These are phyloP conservation scores for Oidiodendron maius DNA, from an alignment of 495 filamentous ascomycete species.

Conservation along the genomic window DNA sequence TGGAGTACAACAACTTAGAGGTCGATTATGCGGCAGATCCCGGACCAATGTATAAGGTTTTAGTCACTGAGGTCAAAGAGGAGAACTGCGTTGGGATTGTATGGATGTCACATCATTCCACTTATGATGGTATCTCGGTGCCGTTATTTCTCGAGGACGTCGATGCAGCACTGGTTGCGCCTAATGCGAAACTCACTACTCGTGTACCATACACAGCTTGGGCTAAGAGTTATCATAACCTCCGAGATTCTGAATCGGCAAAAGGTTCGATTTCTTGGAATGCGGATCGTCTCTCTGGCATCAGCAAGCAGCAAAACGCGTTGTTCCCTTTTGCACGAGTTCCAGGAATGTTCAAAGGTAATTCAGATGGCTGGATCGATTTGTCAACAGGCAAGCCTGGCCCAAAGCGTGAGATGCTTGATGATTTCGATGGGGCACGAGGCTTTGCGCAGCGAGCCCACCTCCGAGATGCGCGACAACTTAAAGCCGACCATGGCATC, in stretches of 20 bases:
- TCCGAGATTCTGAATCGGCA: no score
- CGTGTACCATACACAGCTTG: no score
- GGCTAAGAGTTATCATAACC: no score
- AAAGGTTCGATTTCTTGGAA: background rate
- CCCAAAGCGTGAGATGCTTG: background rate
- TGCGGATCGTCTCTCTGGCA: no score
- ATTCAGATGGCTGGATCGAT: slow-evolving; percentile 1
- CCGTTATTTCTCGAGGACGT: no score
- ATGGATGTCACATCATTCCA: background rate
- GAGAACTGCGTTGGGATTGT: background rate
- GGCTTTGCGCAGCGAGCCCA: background rate
- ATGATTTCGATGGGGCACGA: background rate
- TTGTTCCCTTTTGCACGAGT: background rate
- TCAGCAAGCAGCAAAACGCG: no score
- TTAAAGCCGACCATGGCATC: background rate
- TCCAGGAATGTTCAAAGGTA: slow-evolving; percentile 3
- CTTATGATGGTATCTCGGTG: background rate
- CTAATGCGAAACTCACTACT: no score
- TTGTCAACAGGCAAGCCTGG: slow-evolving; percentile 3
- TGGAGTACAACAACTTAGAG: background rate
- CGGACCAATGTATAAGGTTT: background rate
- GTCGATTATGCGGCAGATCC: background rate
- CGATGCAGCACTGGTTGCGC: no score
- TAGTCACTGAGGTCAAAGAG: background rate
- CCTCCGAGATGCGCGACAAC: background rate